phyloP scores from a whole-genome alignment of 345 rosid species.

The Sisymbrium irio region DNA sequence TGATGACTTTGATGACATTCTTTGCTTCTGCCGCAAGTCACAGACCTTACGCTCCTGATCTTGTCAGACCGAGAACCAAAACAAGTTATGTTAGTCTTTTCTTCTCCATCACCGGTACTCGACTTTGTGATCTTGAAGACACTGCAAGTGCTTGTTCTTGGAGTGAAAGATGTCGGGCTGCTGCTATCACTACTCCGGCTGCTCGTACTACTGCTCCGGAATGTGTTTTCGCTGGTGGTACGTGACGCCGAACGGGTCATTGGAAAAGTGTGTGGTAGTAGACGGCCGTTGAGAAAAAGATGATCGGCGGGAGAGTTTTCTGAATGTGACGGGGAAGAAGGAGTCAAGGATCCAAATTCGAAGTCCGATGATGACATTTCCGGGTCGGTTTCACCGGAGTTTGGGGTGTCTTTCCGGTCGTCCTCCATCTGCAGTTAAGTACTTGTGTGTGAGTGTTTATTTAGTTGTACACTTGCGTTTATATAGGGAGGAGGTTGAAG shows the following conservation, averaged over 20 bases:
- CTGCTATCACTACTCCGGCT: conserved; percentile 70
- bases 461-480: conserved; percentile 12
- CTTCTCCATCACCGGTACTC: conserved; percentile 19
- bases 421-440: conserved; percentile 26
- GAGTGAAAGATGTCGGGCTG: conserved; percentile 42
- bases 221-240: conserved; percentile 57
- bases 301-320: conserved; percentile 80
- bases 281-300: conserved; percentile 73
- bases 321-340: conserved; percentile 50
- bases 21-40: not conserved
- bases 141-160: conserved; percentile 54
- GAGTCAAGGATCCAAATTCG: conserved; percentile 63
- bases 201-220: conserved; percentile 62
- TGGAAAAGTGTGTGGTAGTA: conserved; percentile 75
- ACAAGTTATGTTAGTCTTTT: conserved; percentile 29
- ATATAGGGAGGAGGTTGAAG: conserved; percentile 15
- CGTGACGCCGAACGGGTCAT: conserved; percentile 41
- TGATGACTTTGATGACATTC: not conserved
- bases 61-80: conserved; percentile 20
- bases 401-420: conserved; percentile 37
- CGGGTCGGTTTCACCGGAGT: conserved; percentile 26
- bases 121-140: conserved; percentile 21
- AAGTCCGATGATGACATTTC: conserved; percentile 46
- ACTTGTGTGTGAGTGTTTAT: conserved; percentile 1
- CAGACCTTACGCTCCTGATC: not conserved